Evolutionary conservation across 148 eudicot genomes (phyloP), one percentile per base, ranked within the genome.

Genomic region (Rhododendron vialii): DNA sequence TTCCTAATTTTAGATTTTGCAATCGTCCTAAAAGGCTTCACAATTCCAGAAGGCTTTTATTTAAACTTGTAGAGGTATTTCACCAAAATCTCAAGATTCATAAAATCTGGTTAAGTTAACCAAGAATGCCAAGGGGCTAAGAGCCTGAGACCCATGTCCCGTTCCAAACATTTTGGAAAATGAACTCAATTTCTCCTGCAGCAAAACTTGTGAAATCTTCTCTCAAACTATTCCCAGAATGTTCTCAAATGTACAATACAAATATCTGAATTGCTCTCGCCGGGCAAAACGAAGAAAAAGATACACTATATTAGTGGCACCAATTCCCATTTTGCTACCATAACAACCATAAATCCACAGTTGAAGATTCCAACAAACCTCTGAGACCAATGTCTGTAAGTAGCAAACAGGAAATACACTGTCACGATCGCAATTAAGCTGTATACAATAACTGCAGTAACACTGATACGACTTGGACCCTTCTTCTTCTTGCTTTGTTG

Each of bases 401-500:
- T 88, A 83, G 98, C 89, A 83, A 92, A 90, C 55, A 95, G 86
- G 90, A 93, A 93, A 89, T 93, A 94, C 36, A 89, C 90, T 87
- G 93, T 90, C 84, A 92, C 90, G 83, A 92, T 84, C 45, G 92
- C 85, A 87, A 95, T 82, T 24, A 94, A 86, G 78, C 89, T 69
- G 87, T 94, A 97, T 38, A 95, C 75, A 12, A 89, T 48, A 78
- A 93, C 81, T 6, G 98, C 91, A 1, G 96, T 84, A 22, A 83
- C 74, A 76, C 98, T 88, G 84, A 95, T 91, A 57, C 91, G 90
- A 89, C 91, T 93, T 5, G 99, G 98, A 20, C 90, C 93, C 91
- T 97, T 97, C 95, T 97, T 95, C 94, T 95, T 97, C 89, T 95
- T 97, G 91, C 99, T 97, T 88, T 97, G 99, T 81, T 87, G 95